phyloP scores from a whole-genome alignment of 441 rosid genomes.

The Arabidopsis lyrata region DNA sequence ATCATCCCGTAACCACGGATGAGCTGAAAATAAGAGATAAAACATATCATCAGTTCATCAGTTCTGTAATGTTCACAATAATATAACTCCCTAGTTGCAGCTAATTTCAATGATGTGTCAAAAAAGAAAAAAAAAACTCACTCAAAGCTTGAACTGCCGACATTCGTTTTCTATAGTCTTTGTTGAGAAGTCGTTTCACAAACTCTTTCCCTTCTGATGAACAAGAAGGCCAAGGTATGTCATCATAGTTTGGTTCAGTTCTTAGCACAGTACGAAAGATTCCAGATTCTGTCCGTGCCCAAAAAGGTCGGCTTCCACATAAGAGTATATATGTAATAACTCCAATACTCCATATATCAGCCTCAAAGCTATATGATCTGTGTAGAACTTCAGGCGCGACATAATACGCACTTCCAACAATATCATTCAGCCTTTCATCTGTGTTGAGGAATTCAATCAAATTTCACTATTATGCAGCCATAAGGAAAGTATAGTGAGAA shows the following conservation, averaged over 20 bases:
- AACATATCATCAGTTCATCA: neutral
- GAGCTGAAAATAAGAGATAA: slow-evolving; percentile 54
- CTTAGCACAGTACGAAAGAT: slow-evolving; percentile 93
- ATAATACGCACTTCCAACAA: slow-evolving; percentile 95
- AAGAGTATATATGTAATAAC: slow-evolving; percentile 88
- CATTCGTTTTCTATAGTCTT: slow-evolving; percentile 94
- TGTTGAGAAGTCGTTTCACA: slow-evolving; percentile 89
- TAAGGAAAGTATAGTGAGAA: slow-evolving; percentile 12
- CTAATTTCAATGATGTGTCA: neutral
- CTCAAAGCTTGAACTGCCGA: slow-evolving; percentile 94
- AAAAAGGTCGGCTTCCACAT: slow-evolving; percentile 96
- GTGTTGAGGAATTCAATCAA: slow-evolving; percentile 23
- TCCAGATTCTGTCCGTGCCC: slow-evolving; percentile 98
- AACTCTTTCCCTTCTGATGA: slow-evolving; percentile 89
- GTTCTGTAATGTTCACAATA: slow-evolving; percentile 4
- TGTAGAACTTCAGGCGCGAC: slow-evolving; percentile 99
- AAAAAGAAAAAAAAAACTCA: slow-evolving; percentile 50
- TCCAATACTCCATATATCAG: slow-evolving; percentile 97
- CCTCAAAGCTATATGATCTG: slow-evolving; percentile 87
- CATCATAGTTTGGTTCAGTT: slow-evolving; percentile 87
- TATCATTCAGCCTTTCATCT: slow-evolving; percentile 94
- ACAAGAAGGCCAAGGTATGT: slow-evolving; percentile 90
- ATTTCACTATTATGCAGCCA: neutral
- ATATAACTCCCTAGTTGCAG: neutral
- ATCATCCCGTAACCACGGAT: slow-evolving; percentile 86